Evolutionary conservation across 129 eudicot species (phyloP).

Genomic region (Helichrysum umbraculigerum): DNA sequence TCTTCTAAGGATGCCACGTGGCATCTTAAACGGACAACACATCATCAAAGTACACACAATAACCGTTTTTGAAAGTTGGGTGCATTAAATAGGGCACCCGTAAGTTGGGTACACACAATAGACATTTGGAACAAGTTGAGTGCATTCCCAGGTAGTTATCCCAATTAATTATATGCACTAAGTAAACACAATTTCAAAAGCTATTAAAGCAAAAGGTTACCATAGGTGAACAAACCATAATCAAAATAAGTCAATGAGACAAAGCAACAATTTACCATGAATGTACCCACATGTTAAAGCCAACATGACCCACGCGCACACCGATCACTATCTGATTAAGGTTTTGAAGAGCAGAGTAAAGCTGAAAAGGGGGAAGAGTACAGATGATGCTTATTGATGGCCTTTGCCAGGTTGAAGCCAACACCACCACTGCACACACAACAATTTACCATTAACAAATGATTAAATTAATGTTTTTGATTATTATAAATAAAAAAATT

Average conservation of each 20-base stretch:
- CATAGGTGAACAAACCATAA: slow-evolving; percentile 1
- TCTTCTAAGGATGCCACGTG: no score
- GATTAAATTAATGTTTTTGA: no score
- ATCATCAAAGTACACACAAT: no score
- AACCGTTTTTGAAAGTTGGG: no score
- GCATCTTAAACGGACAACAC: no score
- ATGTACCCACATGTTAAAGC: slow-evolving; percentile 33
- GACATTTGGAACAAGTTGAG: no score
- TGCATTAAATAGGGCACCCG: no score
- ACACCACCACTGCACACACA: slow-evolving; percentile 2
- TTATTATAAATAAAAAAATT: no score
- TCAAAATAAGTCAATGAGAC: not conserved
- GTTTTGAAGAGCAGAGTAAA: not conserved
- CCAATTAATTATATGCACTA: not conserved
- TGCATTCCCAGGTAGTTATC: no score
- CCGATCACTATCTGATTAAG: not conserved
- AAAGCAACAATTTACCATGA: slow-evolving; percentile 17
- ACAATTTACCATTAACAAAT: not conserved
- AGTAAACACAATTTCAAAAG: slow-evolving; percentile 20
- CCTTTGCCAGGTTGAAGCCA: not conserved
- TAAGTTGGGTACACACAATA: no score
- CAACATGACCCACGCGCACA: slow-evolving; percentile 23
- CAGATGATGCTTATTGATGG: not conserved
- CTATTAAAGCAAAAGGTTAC: not conserved
- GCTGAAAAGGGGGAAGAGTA: not conserved